phyloP scores from a whole-genome alignment of 1,284 basidiomycete genomes.

The Paramarasmius palmivorus region DNA sequence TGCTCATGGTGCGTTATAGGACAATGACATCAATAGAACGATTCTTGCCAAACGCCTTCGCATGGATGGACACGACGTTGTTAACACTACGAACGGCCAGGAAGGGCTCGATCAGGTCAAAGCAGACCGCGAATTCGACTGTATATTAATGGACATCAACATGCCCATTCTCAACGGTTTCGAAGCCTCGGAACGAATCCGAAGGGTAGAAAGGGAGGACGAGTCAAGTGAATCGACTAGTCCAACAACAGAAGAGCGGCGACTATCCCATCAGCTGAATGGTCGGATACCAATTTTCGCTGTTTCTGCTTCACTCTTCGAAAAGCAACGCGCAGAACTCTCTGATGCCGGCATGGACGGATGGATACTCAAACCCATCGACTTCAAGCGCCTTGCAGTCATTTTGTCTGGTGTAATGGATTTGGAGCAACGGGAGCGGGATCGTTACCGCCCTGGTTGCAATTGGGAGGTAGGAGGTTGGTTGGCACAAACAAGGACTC shows the following conservation, averaged over 20 bases:
- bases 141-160: conserved; percentile 84
- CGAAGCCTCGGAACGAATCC: conserved; percentile 70
- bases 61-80: conserved; percentile 68
- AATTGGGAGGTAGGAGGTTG: conserved; percentile 78
- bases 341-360: conserved; percentile 72
- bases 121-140: conserved; percentile 68
- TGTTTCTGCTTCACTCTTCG: conserved; percentile 77
- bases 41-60: conserved; percentile 73
- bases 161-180: conserved; percentile 87
- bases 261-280: conserved; percentile 56
- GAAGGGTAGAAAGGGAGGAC: conserved; percentile 51
- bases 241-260: conserved; percentile 14
- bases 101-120: conserved; percentile 69
- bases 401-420: conserved; percentile 67
- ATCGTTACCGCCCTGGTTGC: conserved; percentile 60
- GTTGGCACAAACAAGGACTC: conserved; percentile 31
- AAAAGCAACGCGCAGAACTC: conserved; percentile 63
- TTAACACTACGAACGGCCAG: conserved; percentile 76
- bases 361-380: conserved; percentile 87
- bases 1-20: conserved; percentile 35
- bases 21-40: conserved; percentile 77
- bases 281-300: conserved; percentile 82
- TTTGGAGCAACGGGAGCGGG: conserved; percentile 45
- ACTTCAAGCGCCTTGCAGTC: conserved; percentile 68
- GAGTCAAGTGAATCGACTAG: conserved; percentile 10